phyloP scores from a whole-genome alignment of 83 land plant species.

The Thuja plicata region DNA sequence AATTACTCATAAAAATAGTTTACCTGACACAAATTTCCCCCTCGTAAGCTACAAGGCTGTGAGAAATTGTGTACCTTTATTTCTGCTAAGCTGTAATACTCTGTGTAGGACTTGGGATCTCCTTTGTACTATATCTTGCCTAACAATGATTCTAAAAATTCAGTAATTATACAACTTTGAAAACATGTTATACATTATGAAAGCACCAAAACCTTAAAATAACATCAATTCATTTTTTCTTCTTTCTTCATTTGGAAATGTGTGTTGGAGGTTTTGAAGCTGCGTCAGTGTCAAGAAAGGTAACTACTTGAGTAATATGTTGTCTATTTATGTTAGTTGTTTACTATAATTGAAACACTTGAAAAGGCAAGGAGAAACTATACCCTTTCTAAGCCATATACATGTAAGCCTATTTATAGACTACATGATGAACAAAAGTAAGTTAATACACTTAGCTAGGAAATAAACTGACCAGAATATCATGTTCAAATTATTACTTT shows the following conservation, averaged over 20 bases:
- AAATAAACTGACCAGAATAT: background rate
- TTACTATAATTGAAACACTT: background rate
- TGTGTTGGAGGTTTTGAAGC: background rate
- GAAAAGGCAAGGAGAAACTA: background rate
- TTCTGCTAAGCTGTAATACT: too few species aligned
- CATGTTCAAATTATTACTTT: background rate
- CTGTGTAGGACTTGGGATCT: too few species aligned
- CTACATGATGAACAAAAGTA: background rate
- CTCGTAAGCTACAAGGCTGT: too few species aligned
- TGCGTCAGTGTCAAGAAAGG: background rate
- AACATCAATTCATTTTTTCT: background rate
- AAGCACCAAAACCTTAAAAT: background rate
- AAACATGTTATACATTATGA: background rate
- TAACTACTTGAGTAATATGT: background rate
- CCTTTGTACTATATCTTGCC: background rate
- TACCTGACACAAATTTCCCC: too few species aligned
- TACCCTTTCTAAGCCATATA: background rate
- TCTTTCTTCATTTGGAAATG: background rate
- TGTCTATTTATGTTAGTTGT: background rate
- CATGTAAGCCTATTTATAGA: background rate
- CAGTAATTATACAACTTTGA: background rate
- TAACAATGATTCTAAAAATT: background rate
- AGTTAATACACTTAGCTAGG: background rate
- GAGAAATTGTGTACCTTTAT: too few species aligned
- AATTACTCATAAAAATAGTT: too few species aligned